Conservation (phyloP, 2,329 filamentous ascomycete genomes). For the Diaporthe sp. region DNA sequence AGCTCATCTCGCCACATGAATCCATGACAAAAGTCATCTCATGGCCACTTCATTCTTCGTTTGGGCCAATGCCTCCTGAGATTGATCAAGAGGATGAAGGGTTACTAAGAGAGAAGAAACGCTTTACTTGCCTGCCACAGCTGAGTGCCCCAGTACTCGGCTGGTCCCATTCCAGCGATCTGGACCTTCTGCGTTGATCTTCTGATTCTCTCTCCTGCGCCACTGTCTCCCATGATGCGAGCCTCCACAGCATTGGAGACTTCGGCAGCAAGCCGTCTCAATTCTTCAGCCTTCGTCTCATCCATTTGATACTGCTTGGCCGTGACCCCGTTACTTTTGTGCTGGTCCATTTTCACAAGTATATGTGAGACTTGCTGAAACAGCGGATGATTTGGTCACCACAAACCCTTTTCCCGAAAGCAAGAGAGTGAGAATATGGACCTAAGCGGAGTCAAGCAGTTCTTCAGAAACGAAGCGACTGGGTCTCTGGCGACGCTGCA, state of each 20-base stretch:
- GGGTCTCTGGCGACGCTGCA: background rate
- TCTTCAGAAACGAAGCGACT: background rate
- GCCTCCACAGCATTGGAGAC: background rate
- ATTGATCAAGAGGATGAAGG: background rate
- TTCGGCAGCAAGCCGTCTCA: background rate
- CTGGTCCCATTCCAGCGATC: slow-evolving; percentile 9
- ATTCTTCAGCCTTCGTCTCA: background rate
- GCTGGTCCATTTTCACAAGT: background rate
- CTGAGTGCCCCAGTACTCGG: slow-evolving; percentile 12
- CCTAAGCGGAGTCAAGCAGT: background rate
- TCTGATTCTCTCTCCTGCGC: slow-evolving; percentile 5
- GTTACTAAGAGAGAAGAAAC: background rate
- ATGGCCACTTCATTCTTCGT: background rate
- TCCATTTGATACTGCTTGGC: slow-evolving; percentile 4
- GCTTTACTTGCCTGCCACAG: background rate
- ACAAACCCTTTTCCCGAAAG: background rate
- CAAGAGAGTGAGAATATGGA: background rate
- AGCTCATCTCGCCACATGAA: background rate
- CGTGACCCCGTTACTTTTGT: background rate
- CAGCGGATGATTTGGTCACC: background rate
- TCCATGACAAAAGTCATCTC: background rate
- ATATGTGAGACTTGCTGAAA: background rate
- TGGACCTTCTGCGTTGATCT: background rate
- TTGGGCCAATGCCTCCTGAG: background rate
- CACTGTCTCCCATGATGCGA: background rate